Evolutionary conservation across 2,329 filamentous ascomycete species (phyloP).

Genomic region (Elsinoe perseae): DNA sequence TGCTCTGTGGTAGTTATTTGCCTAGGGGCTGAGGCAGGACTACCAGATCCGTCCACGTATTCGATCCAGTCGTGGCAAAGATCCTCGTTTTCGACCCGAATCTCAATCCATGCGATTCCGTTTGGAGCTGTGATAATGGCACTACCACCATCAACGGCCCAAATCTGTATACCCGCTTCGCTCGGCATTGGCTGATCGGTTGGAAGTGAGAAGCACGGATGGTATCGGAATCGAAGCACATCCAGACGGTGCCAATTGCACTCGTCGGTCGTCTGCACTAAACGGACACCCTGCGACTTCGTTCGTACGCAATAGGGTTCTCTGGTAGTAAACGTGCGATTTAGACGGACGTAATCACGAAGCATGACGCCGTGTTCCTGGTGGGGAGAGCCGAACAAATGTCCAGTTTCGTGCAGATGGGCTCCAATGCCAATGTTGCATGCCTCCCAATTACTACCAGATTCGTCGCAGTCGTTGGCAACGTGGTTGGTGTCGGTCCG

Average conservation of each 20-base stretch:
- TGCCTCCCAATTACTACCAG: constrained; percentile 90
- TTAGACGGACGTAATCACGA: constrained; percentile 75
- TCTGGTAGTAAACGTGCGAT: constrained; percentile 70
- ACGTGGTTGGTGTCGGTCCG: constrained; percentile 72
- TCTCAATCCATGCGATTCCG: constrained; percentile 77
- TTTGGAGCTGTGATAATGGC: constrained; percentile 70
- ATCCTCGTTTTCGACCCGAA: constrained; percentile 72
- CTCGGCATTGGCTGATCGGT: constrained; percentile 55
- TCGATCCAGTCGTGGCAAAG: constrained; percentile 76
- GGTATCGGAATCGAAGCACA: constrained; percentile 76
- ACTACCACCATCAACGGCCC: constrained; percentile 70
- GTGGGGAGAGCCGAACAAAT: constrained; percentile 82
- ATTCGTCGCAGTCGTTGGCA: constrained; percentile 78
- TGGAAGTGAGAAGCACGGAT: constrained; percentile 81
- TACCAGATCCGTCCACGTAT: constrained; percentile 56
- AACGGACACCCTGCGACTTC: constrained; percentile 66
- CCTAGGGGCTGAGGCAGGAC: constrained; percentile 53
- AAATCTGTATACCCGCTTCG: constrained; percentile 77
- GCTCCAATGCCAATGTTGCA: constrained; percentile 89
- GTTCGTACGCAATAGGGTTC: constrained; percentile 85
- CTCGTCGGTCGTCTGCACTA: constrained; percentile 70
- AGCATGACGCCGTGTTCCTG: constrained; percentile 90
- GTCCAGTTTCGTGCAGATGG: constrained; percentile 84
- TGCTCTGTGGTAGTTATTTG: constrained; percentile 68
- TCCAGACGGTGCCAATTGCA: constrained; percentile 89